phyloP scores from a whole-genome alignment of 345 rosid genomes.

The Lepidium didymum region DNA sequence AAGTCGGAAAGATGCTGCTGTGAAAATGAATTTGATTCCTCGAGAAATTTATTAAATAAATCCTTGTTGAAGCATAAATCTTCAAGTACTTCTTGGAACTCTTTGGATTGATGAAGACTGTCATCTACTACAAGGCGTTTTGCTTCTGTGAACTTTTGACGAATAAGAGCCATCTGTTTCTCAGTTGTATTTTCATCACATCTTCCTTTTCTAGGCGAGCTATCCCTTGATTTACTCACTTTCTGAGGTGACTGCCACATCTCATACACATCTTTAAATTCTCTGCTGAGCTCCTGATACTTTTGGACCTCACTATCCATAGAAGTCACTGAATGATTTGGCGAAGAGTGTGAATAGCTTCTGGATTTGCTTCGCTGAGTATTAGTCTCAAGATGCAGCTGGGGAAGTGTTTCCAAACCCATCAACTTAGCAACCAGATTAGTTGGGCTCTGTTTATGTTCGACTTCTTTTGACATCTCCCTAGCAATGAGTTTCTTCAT shows the following conservation, averaged over 20 bases:
- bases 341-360: slow-evolving; percentile 45
- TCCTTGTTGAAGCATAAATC: slow-evolving; percentile 73
- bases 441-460: slow-evolving; percentile 44
- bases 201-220: slow-evolving; percentile 47
- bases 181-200: slow-evolving; percentile 31
- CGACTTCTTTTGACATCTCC: slow-evolving; percentile 79
- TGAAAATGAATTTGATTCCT: slow-evolving; percentile 59
- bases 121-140: slow-evolving; percentile 80
- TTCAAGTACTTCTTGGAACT: slow-evolving; percentile 82
- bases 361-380: slow-evolving; percentile 45
- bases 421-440: slow-evolving; percentile 92
- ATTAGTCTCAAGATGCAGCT: slow-evolving; percentile 40
- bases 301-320: slow-evolving; percentile 46
- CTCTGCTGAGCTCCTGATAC: slow-evolving; percentile 41
- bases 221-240: slow-evolving; percentile 33
- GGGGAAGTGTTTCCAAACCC: slow-evolving; percentile 90
- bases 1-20: slow-evolving; percentile 30
- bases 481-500: slow-evolving; percentile 79
- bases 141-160: slow-evolving; percentile 77
- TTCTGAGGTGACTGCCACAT: slow-evolving; percentile 54
- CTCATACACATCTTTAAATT: slow-evolving; percentile 57
- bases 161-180: slow-evolving; percentile 76
- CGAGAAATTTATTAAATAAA: slow-evolving; percentile 60
- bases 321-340: slow-evolving; percentile 40
- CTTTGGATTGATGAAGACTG: slow-evolving; percentile 67